A percentile compares a stretch with the other conserved stretches of the same genome.
These are phyloP conservation scores for Tarenaya hassleriana DNA, from an alignment of 345 rosid species.

Conservation along the genomic window DNA sequence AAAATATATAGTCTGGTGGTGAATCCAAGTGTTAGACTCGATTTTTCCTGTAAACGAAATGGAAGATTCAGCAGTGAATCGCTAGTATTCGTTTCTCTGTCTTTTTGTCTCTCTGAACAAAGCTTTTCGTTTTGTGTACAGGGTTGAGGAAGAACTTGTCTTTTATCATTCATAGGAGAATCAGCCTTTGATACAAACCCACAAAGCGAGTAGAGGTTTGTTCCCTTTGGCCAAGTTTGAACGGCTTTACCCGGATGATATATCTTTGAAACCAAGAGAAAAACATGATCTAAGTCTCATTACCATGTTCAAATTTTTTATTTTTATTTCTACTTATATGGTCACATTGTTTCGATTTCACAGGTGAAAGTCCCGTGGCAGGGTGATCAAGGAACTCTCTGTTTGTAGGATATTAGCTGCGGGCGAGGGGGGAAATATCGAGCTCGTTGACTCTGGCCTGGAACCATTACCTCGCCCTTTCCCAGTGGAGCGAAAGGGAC, in stretches of 20 bases:
- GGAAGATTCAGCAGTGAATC: neutral
- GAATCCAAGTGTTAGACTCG: too few species aligned
- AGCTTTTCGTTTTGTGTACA: neutral
- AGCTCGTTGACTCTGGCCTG: slow-evolving; percentile 59
- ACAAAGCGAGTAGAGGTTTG: slow-evolving; percentile 4
- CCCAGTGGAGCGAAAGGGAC: slow-evolving; percentile 34
- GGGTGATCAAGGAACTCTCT: slow-evolving; percentile 4
- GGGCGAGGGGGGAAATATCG: slow-evolving; percentile 21
- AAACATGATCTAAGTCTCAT: neutral
- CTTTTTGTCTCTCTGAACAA: slow-evolving; percentile 18
- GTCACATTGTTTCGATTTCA: slow-evolving; percentile 16
- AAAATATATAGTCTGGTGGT: too few species aligned
- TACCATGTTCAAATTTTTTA: neutral
- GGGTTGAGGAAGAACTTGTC: neutral
- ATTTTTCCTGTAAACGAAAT: too few species aligned
- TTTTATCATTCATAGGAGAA: slow-evolving; percentile 15
- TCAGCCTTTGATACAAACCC: slow-evolving; percentile 7
- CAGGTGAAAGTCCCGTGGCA: slow-evolving; percentile 19
- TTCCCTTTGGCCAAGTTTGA: slow-evolving; percentile 2
- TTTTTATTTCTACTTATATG: slow-evolving; percentile 5
- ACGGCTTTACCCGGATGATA: neutral
- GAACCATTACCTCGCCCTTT: slow-evolving; percentile 41
- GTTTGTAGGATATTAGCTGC: neutral
- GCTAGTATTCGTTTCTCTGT: neutral
- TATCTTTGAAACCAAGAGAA: neutral